Percentiles rank a stretch among this genome's conserved stretches.
phyloP scores from a whole-genome alignment of 164 flowering plant genomes.

The Nelumbo lutea region DNA sequence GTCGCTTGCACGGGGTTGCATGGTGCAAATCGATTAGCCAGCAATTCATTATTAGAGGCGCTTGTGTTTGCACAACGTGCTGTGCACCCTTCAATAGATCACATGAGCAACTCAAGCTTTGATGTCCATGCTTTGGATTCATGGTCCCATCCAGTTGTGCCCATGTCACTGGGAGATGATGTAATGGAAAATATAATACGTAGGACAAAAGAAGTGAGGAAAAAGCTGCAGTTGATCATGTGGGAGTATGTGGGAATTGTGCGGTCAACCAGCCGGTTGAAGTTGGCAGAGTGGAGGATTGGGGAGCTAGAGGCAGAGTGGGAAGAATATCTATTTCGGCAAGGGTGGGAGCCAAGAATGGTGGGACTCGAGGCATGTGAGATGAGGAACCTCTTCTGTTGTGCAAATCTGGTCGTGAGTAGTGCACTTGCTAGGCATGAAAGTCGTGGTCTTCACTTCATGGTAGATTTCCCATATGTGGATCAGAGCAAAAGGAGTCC shows the following conservation, averaged over 20 bases:
- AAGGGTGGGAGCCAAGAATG: slow-evolving; percentile 83
- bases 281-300: slow-evolving; percentile 63
- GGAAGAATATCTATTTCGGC: slow-evolving; percentile 67
- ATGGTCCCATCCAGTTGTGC: slow-evolving; percentile 63
- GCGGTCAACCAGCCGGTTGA: slow-evolving; percentile 64
- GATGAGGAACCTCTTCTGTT: slow-evolving; percentile 91
- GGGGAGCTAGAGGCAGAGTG: slow-evolving; percentile 67
- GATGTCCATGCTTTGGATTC: slow-evolving; percentile 28
- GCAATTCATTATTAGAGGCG: slow-evolving; percentile 96
- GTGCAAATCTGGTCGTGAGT: slow-evolving; percentile 85
- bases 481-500: slow-evolving; percentile 88
- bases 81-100: slow-evolving; percentile 77
- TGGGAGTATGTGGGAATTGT: slow-evolving; percentile 93
- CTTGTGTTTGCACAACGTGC: slow-evolving; percentile 91
- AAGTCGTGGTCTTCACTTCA: slow-evolving; percentile 96
- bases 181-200: slow-evolving; percentile 29
- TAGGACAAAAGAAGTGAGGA: slow-evolving; percentile 51
- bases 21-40: slow-evolving; percentile 96
- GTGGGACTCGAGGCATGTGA: slow-evolving; percentile 87
- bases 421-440: slow-evolving; percentile 92
- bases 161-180: slow-evolving; percentile 37
- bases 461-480: slow-evolving; percentile 71
- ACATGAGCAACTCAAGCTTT: slow-evolving; percentile 33
- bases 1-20: slow-evolving; percentile 98
- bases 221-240: slow-evolving; percentile 72